These are phyloP conservation scores for Talaromyces sp. DNA, from an alignment of 2,329 filamentous ascomycete genomes.

Conservation along the genomic window DNA sequence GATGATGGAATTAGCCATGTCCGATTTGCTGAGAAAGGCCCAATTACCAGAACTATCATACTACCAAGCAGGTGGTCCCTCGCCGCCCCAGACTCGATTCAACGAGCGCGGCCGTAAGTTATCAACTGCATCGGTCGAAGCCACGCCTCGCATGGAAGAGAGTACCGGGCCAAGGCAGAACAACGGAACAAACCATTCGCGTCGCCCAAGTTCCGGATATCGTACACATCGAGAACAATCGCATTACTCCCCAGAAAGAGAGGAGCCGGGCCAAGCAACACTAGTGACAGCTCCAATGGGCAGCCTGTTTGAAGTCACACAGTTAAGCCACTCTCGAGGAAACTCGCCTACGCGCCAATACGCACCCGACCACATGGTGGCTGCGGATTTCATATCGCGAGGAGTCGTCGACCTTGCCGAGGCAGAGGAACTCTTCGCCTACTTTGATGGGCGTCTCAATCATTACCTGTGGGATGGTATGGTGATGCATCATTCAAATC, in stretches of 20 bases:
- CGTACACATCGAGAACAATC: slow-evolving; percentile 29
- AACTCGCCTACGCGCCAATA: slow-evolving; percentile 34
- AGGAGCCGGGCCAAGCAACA: slow-evolving; percentile 38
- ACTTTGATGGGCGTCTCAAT: slow-evolving; percentile 44
- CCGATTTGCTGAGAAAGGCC: slow-evolving; percentile 38
- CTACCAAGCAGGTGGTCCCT: slow-evolving; percentile 34
- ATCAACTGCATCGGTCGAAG: slow-evolving; percentile 36
- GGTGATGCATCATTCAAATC: slow-evolving; percentile 47
- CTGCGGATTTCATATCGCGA: slow-evolving; percentile 53
- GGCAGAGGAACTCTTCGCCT: slow-evolving; percentile 42
- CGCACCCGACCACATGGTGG: slow-evolving; percentile 35
- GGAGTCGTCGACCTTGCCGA: slow-evolving; percentile 48
- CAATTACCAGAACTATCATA: slow-evolving; percentile 40
- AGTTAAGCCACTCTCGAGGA: slow-evolving; percentile 40
- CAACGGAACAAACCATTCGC: slow-evolving; percentile 8
- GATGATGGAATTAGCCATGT: slow-evolving; percentile 40
- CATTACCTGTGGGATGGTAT: slow-evolving; percentile 46
- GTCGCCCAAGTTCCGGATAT: slow-evolving; percentile 27
- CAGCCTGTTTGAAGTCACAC: slow-evolving; percentile 51
- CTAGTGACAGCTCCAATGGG: slow-evolving; percentile 47
- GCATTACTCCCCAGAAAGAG: slow-evolving; percentile 38
- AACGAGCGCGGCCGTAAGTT: slow-evolving; percentile 35
- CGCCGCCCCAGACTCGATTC: slow-evolving; percentile 28
- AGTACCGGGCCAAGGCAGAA: slow-evolving; percentile 22
- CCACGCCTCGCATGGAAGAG: slow-evolving; percentile 23